Conservation (phyloP, 345 rosid genomes). For the Murraya paniculata region DNA sequence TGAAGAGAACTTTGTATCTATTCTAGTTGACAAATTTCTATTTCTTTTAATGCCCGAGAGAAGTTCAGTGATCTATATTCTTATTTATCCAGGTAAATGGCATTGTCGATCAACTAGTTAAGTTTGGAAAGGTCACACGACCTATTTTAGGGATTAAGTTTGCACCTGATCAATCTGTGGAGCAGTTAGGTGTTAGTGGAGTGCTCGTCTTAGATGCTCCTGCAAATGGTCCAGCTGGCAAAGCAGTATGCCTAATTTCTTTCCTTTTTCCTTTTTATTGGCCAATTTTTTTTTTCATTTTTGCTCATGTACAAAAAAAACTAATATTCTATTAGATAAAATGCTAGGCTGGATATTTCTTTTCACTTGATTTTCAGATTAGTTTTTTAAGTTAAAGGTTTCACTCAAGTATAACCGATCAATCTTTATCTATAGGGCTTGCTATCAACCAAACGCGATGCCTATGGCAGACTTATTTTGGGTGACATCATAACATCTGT, state of each 20-base stretch:
- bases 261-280: background rate
- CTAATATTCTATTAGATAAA: background rate
- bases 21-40: background rate
- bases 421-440: slow-evolving; percentile 59
- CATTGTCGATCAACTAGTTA: slow-evolving; percentile 89
- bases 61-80: slow-evolving; percentile 9
- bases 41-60: background rate
- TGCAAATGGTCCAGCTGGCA: slow-evolving; percentile 87
- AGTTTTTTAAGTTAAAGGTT: background rate
- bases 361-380: background rate
- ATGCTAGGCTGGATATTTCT: background rate
- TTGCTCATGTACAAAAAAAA: background rate
- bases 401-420: background rate
- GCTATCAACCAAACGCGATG: slow-evolving; percentile 76
- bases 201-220: slow-evolving; percentile 98
- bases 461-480: slow-evolving; percentile 81
- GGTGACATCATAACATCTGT: slow-evolving; percentile 94
- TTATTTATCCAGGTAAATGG: slow-evolving; percentile 65
- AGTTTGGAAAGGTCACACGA: slow-evolving; percentile 83
- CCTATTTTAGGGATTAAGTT: slow-evolving; percentile 93
- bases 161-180: slow-evolving; percentile 98
- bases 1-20: background rate
- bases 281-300: background rate
- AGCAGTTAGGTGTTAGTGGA: slow-evolving; percentile 94
- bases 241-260: slow-evolving; percentile 60